These are phyloP conservation scores for Nidularia pulvinata DNA, from an alignment of 768 basidiomycete genomes.

Conservation along the genomic window DNA sequence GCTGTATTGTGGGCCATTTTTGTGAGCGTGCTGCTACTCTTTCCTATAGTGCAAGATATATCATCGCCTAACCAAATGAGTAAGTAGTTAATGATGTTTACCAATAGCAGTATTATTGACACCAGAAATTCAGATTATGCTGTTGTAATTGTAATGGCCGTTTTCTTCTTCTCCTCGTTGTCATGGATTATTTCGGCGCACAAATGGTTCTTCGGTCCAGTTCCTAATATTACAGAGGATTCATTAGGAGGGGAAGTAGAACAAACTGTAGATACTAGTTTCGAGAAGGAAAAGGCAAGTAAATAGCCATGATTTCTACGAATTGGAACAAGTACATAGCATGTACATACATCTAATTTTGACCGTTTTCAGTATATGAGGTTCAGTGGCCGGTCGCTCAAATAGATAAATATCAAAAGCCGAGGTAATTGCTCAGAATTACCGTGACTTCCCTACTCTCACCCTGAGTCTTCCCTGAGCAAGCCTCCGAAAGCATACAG, in stretches of 20 bases:
- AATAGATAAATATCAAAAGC: no score
- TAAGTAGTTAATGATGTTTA: slow-evolving; percentile 10
- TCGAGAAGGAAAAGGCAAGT: background rate
- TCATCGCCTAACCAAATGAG: slow-evolving; percentile 24
- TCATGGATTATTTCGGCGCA: slow-evolving; percentile 30
- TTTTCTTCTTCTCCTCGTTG: slow-evolving; percentile 22
- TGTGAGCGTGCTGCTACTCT: slow-evolving; percentile 27
- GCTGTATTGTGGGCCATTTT: slow-evolving; percentile 27
- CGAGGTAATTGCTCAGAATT: no score
- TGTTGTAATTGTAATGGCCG: slow-evolving; percentile 23
- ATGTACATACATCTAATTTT: no score
- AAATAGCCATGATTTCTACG: no score
- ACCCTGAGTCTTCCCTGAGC: no score
- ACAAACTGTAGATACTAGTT: background rate
- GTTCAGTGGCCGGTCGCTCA: no score
- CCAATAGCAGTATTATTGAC: background rate
- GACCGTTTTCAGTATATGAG: no score
- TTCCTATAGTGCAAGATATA: slow-evolving; percentile 20
- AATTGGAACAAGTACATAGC: no score
- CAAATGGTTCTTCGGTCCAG: slow-evolving; percentile 30
- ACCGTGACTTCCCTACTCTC: no score
- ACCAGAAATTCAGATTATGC: slow-evolving; percentile 14
- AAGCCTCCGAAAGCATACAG: no score
- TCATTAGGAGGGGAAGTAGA: no score
- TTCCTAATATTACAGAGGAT: slow-evolving; percentile 20